phyloP scores from a whole-genome alignment of 2,329 filamentous ascomycete species.

The Fusarium guadeloupense region DNA sequence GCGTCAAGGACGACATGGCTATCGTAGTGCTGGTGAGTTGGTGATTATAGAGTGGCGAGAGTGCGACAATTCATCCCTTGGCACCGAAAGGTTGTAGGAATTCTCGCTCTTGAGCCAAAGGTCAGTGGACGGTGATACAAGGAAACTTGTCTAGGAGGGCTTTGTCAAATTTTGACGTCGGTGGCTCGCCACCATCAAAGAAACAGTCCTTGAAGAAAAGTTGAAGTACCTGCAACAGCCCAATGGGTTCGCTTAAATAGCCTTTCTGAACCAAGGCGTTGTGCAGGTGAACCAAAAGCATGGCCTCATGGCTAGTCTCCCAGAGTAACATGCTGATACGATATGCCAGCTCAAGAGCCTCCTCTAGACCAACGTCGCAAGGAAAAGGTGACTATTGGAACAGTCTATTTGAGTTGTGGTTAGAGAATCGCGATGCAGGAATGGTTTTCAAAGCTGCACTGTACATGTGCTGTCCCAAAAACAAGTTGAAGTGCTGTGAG shows the following conservation, averaged over 20 bases:
- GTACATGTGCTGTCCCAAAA: constrained; percentile 31
- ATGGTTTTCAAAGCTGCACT: constrained; percentile 36
- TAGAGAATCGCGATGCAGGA: constrained; percentile 54
- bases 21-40: not conserved
- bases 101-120: too few species aligned
- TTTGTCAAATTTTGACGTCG: constrained; percentile 16
- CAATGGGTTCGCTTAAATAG: constrained; percentile 48
- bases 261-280: constrained; percentile 57
- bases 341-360: constrained; percentile 55
- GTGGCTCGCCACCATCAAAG: constrained; percentile 11
- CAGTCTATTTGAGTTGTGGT: constrained; percentile 54
- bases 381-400: constrained; percentile 60
- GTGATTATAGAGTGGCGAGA: too few species aligned
- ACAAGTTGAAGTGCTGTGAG: constrained; percentile 25
- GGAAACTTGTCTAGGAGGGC: constrained; percentile 1
- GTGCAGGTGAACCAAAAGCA: constrained; percentile 56
- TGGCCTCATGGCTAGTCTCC: constrained; percentile 52
- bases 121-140: too few species aligned
- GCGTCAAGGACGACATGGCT: not conserved
- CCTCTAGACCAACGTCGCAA: constrained; percentile 56
- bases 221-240: constrained; percentile 45
- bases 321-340: constrained; percentile 48
- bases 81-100: too few species aligned
- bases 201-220: constrained; percentile 21
- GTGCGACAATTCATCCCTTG: too few species aligned